phyloP scores from a whole-genome alignment of 306 rosid species.

The Elaeagnus macrophylla region DNA sequence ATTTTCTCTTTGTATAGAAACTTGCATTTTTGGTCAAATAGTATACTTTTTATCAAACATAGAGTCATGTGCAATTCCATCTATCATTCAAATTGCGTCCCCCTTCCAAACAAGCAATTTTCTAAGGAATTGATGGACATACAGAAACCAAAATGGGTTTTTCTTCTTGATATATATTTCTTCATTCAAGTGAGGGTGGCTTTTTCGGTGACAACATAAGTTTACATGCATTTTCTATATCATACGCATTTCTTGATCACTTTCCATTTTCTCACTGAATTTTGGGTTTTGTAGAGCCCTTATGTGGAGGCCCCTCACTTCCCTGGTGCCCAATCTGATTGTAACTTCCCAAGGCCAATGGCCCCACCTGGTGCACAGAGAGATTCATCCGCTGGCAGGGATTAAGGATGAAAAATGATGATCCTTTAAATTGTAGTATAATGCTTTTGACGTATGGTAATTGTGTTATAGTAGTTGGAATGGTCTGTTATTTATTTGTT shows the following conservation, averaged over 20 bases:
- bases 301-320: constrained; percentile 75
- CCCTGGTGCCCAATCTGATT: constrained; percentile 39
- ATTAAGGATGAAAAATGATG: constrained; percentile 25
- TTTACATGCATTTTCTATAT: not conserved
- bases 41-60: no score
- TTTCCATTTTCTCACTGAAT: not conserved
- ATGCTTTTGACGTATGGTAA: constrained; percentile 12
- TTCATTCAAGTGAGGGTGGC: not conserved
- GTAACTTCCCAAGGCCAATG: constrained; percentile 64
- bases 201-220: not conserved
- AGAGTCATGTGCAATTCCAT: no score
- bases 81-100: no score
- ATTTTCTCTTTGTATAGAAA: no score
- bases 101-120: no score
- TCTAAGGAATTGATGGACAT: no score
- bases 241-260: no score
- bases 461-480: constrained; percentile 29
- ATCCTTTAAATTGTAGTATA: constrained; percentile 21
- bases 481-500: not conserved
- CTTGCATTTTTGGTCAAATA: no score
- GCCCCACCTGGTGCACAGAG: constrained; percentile 97
- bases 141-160: not conserved
- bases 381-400: constrained; percentile 47
- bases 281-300: constrained; percentile 50
- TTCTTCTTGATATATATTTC: not conserved